Percentiles rank a stretch among this genome's conserved stretches.
These are phyloP conservation scores for Dactylis glomerata DNA, from an alignment of 176 grass and related monocot genomes.

Conservation along the genomic window DNA sequence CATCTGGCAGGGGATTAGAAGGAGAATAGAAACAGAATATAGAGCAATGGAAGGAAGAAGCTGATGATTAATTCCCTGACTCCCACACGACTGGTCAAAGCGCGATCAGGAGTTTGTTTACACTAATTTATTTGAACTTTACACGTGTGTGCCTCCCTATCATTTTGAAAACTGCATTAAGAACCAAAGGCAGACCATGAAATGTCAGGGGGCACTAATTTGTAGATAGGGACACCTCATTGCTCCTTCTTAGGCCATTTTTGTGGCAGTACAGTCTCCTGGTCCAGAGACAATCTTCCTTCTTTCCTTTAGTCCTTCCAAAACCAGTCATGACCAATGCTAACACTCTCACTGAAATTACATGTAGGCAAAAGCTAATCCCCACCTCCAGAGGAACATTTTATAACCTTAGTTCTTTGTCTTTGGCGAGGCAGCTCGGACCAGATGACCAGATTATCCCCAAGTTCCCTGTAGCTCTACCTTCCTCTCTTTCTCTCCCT, in stretches of 20 bases:
- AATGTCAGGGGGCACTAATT: constrained; percentile 13
- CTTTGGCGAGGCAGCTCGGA: constrained; percentile 1
- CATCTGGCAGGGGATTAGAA: constrained; percentile 39
- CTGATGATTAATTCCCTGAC: constrained; percentile 33
- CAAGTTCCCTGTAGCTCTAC: constrained; percentile 23
- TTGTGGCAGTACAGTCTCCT: constrained; percentile 61
- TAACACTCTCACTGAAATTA: constrained; percentile 23
- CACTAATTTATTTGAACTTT: neutral
- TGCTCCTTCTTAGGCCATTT: constrained; percentile 70
- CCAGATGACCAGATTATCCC: constrained; percentile 24
- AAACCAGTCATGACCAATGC: constrained; percentile 52
- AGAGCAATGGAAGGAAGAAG: constrained; percentile 38
- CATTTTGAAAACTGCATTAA: neutral
- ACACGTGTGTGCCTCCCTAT: neutral
- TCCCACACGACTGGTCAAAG: constrained; percentile 36
- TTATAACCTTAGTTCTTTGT: neutral
- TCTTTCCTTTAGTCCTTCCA: constrained; percentile 58
- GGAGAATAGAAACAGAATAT: constrained; percentile 52
- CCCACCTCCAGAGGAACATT: constrained; percentile 23
- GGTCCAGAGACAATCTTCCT: constrained; percentile 58
- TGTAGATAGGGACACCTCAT: constrained; percentile 59
- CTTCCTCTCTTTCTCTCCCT: constrained; percentile 1
- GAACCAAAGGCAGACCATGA: neutral
- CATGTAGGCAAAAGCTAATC: constrained; percentile 37
- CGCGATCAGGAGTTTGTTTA: neutral